Evolutionary conservation across 495 filamentous ascomycete genomes (phyloP), one percentile per base, ranked within the genome.

Genomic region (Neurospora tetrasperma): DNA sequence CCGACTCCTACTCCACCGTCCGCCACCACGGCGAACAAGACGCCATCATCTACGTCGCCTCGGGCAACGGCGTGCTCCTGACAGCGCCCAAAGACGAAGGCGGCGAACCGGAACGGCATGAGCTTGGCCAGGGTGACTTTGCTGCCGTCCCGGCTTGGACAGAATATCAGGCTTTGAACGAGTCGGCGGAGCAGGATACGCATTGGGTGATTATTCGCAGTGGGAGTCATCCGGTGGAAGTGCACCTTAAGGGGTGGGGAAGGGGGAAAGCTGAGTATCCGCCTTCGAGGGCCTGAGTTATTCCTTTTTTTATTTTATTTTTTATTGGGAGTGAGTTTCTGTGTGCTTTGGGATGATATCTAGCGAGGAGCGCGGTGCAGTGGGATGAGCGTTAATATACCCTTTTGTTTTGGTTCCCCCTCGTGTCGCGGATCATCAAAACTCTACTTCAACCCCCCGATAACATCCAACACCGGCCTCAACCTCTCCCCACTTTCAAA

Each of bases 81-180:
- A 62, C 54, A 16, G 27, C 54, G 20, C 80, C 83, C 1, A 80
- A 80, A 39, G 80, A 81, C 70, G 80, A 83, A 31, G 81, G 80
- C 40, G 74, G 76, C 11, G 79, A 83, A 42, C 79, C 82, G 2
- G 86, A 84, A 71, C 84, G 86, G 31, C 84, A 89, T 71, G 81
- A 84, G 10, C 82, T 92, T 5, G 80, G 77, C 0, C 83, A 85
- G 3, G 90, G 90, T 0, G 90, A 91, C 76, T 91, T 90, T 76
- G 89, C 89, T 3, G 82, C 90, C 68, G 85, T 92, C 38, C 90
- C 89, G 0, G 84, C 89, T 0, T 90, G 84, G 81, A 87, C 86
- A 0, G 89, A 91, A 76, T 89, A 92, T 78, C 90, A 91, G 76
- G 85, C 86, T 76, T 79, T 90, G n/a, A 91, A 92, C 77, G 87